These are phyloP conservation scores for Chlorociboria aeruginascens DNA, from an alignment of 495 filamentous ascomycete species.

Conservation along the genomic window DNA sequence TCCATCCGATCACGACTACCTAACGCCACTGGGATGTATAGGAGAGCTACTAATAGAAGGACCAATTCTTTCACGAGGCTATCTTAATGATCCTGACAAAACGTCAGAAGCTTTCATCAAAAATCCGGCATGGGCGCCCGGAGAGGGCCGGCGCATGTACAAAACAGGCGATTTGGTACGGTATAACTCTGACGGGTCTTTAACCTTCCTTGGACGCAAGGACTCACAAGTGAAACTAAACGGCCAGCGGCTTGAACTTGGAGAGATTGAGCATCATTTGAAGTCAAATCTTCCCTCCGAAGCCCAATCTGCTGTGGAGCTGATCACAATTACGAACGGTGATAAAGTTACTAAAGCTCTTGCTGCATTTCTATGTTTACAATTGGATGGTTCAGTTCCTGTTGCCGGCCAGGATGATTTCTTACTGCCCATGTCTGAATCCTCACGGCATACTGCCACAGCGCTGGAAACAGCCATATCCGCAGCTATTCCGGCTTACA, in stretches of 20 bases:
- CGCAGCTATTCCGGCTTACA: neutral
- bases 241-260: conserved; percentile 22
- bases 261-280: conserved; percentile 15
- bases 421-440: too few relatives aligned
- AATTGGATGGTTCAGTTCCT: too few relatives aligned
- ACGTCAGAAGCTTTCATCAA: conserved; percentile 18
- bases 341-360: too few relatives aligned
- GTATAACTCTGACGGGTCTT: conserved; percentile 25
- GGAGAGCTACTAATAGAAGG: conserved; percentile 54
- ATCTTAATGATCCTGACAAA: conserved; percentile 25
- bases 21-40: conserved; percentile 44
- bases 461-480: too few relatives aligned
- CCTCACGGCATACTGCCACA: too few relatives aligned
- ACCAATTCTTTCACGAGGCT: conserved; percentile 36
- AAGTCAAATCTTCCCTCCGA: neutral
- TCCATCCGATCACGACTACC: conserved; percentile 32
- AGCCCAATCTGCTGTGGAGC: too few relatives aligned
- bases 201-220: conserved; percentile 22
- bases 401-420: too few relatives aligned
- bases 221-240: conserved; percentile 20
- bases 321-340: too few relatives aligned
- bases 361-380: too few relatives aligned
- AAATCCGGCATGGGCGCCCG: conserved; percentile 17
- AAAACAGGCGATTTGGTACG: conserved; percentile 26
- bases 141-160: conserved; percentile 44